Evolutionary conservation across 2,329 filamentous ascomycete genomes (phyloP), one percentile per base, ranked within the genome.

Genomic region (Pseudogymnoascus sp.): DNA sequence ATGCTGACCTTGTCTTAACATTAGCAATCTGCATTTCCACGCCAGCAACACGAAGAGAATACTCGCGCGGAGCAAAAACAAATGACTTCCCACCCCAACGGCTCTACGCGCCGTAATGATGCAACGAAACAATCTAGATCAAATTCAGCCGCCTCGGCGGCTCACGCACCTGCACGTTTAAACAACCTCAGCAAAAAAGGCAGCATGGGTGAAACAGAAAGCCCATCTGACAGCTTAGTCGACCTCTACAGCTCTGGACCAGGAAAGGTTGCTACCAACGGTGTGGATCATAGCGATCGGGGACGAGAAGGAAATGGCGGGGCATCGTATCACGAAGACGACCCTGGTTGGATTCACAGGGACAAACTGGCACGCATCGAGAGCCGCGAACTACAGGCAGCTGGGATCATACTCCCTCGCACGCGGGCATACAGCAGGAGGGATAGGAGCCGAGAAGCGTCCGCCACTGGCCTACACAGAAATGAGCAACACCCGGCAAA

Each of bases 361-460:
- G 89, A 94, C 73, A 92, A 92, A 74, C 75, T 94, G 63, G 89
- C 88, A 59, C 83, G 82, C 69, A 94, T 92, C 66, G 89, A 94
- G 73, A 92, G 78, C 66, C 81, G 85, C 68, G 89, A 94, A 73
- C 79, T 94, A 63, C 86, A 90, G 71, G 88, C 88, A 61, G 88
- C 88, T 5, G 89, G 89, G 28, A 84, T 92, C 66, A 76, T 81
- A 57, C 69, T 86, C 62, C 77, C 84, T 63, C 74, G 77, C 67
- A 68, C 79, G 30, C 75, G 82, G 64, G 75, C 82, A 58, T 74
- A 79, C 58, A 80, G 82, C 73, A 76, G 77, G 64, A 72, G 71
- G 63, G 77, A 75, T 61, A 79, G 74, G 64, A 78, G 70, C 68
- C 63, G 66, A 61, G 70, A 72, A 57, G 63, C 67, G 33, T 65